phyloP scores from a whole-genome alignment of 257 asterid species.

The Salvia hispanica region DNA sequence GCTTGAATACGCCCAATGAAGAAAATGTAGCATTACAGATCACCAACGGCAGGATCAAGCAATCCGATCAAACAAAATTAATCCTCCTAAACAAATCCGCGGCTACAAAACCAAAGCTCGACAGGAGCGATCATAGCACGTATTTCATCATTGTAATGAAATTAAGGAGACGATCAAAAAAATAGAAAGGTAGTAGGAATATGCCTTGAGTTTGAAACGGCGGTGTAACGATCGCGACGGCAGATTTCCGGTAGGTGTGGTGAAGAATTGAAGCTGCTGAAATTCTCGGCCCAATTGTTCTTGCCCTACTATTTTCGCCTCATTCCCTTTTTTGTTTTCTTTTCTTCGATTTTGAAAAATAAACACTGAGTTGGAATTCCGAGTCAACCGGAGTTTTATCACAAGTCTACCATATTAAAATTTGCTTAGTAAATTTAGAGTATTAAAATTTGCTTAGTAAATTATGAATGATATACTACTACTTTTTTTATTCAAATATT shows the following conservation, averaged over 20 bases:
- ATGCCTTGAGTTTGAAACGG: conserved; percentile 27
- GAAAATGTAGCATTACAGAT: background rate
- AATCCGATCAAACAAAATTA: background rate
- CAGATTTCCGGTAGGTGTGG: conserved; percentile 20
- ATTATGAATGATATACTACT: too few species aligned
- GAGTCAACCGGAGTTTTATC: conserved; percentile 25
- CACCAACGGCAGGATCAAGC: conserved; percentile 10
- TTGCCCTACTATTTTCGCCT: conserved; percentile 25
- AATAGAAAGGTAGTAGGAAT: conserved; percentile 5
- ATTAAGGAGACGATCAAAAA: conserved; percentile 4
- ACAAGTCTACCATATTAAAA: too few species aligned
- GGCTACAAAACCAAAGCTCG: conserved; percentile 1
- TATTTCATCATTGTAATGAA: background rate
- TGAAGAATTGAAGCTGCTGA: conserved; percentile 25
- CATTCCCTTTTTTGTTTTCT: background rate
- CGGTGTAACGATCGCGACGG: conserved; percentile 18
- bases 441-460: too few species aligned
- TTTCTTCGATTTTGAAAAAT: background rate
- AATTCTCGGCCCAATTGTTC: background rate
- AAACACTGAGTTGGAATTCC: conserved; percentile 20
- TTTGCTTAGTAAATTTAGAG: too few species aligned
- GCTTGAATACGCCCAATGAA: background rate
- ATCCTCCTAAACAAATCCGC: conserved; percentile 16
- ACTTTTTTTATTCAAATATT: too few species aligned
- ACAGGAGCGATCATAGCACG: conserved; percentile 12